These are phyloP conservation scores for Nannochloropsis gaditana DNA, from an alignment of 108 stramenopile species.

Conservation along the genomic window DNA sequence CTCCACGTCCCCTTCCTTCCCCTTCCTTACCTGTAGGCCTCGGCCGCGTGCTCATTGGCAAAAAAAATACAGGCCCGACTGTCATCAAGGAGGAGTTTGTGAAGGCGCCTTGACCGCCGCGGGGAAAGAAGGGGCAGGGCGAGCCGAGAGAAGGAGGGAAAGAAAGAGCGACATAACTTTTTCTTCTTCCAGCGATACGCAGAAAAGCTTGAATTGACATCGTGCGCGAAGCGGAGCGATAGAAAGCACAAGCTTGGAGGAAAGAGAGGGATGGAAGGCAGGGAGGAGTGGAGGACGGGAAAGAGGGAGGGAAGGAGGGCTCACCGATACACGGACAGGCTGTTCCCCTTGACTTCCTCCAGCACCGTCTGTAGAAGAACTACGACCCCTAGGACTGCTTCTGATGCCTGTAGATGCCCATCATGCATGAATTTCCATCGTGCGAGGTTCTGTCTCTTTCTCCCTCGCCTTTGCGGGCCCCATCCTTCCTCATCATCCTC, in stretches of 20 bases:
- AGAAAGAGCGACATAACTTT: neutral
- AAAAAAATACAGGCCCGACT: conserved; percentile 55
- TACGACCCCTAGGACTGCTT: conserved; percentile 14
- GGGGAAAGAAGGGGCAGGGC: neutral
- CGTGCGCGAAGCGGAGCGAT: too few relatives aligned
- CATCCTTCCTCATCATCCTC: neutral
- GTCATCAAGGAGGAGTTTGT: conserved; percentile 50
- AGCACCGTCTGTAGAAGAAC: conserved; percentile 43
- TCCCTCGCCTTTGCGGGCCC: conserved; percentile 35
- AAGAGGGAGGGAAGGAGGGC: neutral
- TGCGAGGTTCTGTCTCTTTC: neutral
- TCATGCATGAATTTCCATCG: neutral
- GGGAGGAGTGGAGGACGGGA: neutral
- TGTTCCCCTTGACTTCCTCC: conserved; percentile 28
- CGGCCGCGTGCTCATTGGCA: conserved; percentile 57
- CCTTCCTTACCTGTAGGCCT: conserved; percentile 23
- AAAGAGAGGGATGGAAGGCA: neutral
- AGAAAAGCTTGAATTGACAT: neutral
- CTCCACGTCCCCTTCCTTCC: neutral
- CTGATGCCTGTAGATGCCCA: neutral
- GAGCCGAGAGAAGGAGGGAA: neutral
- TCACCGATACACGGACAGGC: neutral
- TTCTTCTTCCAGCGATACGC: neutral
- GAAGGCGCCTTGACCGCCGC: conserved; percentile 36
- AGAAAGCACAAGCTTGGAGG: neutral